Percentiles rank a stretch among this genome's conserved stretches.
Evolutionary conservation across 257 asterid species (phyloP).

Genomic region (Primulina eburnea): DNA sequence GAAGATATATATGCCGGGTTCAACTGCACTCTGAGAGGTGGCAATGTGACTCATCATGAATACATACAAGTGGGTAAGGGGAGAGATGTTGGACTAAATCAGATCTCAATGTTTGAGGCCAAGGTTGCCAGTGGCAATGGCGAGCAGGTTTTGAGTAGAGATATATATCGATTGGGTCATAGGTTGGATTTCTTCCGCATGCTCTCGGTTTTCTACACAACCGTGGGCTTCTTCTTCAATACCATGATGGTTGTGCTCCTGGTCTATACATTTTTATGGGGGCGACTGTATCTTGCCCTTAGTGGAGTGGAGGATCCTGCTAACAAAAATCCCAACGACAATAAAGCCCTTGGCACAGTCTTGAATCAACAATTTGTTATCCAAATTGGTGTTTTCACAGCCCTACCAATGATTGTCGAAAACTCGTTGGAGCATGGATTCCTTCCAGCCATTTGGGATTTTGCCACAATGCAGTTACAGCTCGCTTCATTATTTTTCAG

Average conservation of each 20-base stretch:
- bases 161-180: slow-evolving; percentile 94
- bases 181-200: slow-evolving; percentile 93
- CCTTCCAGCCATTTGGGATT: slow-evolving; percentile 49
- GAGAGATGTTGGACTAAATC: slow-evolving; percentile 96
- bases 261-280: too few species aligned
- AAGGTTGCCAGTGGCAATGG: slow-evolving; percentile 99
- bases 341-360: too few species aligned
- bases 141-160: slow-evolving; percentile 91
- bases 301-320: too few species aligned
- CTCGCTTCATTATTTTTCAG: slow-evolving; percentile 57
- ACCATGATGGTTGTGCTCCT: slow-evolving; percentile 67
- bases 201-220: slow-evolving; percentile 95
- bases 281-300: too few species aligned
- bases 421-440: slow-evolving; percentile 61
- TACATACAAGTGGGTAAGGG: slow-evolving; percentile 99
- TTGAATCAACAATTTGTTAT: slow-evolving; percentile 37
- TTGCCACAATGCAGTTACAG: slow-evolving; percentile 56
- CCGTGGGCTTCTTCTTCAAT: slow-evolving; percentile 94
- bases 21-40: slow-evolving; percentile 96
- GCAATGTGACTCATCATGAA: slow-evolving; percentile 94
- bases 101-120: slow-evolving; percentile 94
- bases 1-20: slow-evolving; percentile 99
- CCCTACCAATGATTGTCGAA: slow-evolving; percentile 67
- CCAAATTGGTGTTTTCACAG: slow-evolving; percentile 59
- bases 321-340: too few species aligned